Evolutionary conservation across 495 filamentous ascomycete species (phyloP).

Genomic region (Hypoxylon fuscum): DNA sequence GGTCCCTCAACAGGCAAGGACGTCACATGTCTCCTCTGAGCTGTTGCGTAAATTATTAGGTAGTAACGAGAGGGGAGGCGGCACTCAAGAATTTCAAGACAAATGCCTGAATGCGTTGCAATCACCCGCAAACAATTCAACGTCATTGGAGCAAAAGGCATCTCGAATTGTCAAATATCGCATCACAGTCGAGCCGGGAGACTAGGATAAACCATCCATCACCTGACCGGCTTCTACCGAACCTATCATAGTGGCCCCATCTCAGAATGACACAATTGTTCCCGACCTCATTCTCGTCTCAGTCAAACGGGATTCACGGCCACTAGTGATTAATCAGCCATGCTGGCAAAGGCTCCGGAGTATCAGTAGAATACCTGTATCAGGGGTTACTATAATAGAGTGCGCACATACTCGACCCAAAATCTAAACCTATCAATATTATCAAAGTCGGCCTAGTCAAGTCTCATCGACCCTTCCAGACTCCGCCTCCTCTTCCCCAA

Average conservation of each 20-base stretch:
- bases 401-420: no score
- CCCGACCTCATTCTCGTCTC: neutral
- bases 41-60: neutral
- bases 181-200: neutral
- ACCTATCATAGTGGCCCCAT: slow-evolving; percentile 6
- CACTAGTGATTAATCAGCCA: neutral
- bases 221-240: slow-evolving; percentile 37
- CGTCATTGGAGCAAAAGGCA: slow-evolving; percentile 13
- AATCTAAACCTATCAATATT: no score
- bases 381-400: no score
- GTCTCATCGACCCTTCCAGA: no score
- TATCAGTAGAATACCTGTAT: slow-evolving; percentile 17
- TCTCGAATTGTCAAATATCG: neutral
- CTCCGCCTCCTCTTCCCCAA: no score
- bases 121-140: slow-evolving; percentile 6
- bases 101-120: slow-evolving; percentile 34
- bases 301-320: neutral
- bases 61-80: slow-evolving; percentile 7
- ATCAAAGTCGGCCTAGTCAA: no score
- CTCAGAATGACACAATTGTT: slow-evolving; percentile 6
- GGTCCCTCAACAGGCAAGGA: slow-evolving; percentile 4
- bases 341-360: neutral
- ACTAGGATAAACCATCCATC: slow-evolving; percentile 34
- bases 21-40: slow-evolving; percentile 28
- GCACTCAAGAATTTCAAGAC: no score